Evolutionary conservation across 306 rosid species (phyloP).

Genomic region (Lathyrus tuberosus): DNA sequence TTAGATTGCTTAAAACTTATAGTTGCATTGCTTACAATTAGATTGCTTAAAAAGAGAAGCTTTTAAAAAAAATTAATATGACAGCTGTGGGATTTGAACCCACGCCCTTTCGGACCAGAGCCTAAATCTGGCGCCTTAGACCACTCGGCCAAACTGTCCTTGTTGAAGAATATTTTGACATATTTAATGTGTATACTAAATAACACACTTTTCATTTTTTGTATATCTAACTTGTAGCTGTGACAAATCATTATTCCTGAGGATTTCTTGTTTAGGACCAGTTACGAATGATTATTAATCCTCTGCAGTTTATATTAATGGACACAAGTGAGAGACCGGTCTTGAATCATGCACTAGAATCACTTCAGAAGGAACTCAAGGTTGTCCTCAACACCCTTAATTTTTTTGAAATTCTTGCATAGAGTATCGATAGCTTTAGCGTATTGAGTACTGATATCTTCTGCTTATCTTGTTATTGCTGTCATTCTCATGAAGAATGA

Average conservation of each 20-base stretch:
- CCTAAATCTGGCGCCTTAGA: conserved; percentile 19
- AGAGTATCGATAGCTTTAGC: conserved; percentile 13
- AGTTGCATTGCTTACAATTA: too few relatives aligned
- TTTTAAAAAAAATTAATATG: too few relatives aligned
- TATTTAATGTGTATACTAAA: background rate
- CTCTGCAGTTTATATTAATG: conserved; percentile 66
- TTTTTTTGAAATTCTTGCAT: background rate
- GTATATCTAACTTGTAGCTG: background rate
- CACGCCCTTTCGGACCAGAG: conserved; percentile 13
- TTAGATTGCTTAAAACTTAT: too few relatives aligned
- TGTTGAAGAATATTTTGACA: fast-evolving
- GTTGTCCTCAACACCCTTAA: conserved; percentile 39
- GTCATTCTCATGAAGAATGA: too few relatives aligned
- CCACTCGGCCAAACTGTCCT: conserved; percentile 10
- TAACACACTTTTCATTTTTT: background rate
- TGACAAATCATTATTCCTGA: too few relatives aligned
- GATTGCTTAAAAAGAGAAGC: too few relatives aligned
- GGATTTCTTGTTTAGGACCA: too few relatives aligned
- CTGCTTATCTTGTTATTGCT: conserved; percentile 25
- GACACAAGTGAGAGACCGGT: conserved; percentile 46
- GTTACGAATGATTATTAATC: conserved; percentile 38
- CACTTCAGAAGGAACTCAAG: conserved; percentile 58
- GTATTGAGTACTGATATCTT: conserved; percentile 10
- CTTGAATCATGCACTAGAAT: conserved; percentile 47
- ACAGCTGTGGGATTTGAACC: conserved; percentile 13